Conservation (phyloP, 257 asterid species). For the Scutellaria galericulata region DNA sequence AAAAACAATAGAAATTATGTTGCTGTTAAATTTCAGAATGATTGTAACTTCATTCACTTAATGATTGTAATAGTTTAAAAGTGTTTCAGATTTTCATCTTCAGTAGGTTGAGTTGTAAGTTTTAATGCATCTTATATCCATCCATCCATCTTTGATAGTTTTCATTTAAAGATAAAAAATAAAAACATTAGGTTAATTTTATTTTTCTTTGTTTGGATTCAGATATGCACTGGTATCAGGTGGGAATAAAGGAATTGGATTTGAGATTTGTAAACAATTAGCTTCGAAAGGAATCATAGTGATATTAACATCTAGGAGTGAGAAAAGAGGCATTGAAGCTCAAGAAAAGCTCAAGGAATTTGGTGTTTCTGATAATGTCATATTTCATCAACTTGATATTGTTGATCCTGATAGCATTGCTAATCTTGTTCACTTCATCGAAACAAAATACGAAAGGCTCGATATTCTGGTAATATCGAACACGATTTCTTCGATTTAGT, state of each 20-base stretch:
- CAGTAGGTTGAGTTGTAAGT: too few relatives aligned
- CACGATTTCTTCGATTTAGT: not conserved
- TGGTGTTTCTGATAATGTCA: slow-evolving; percentile 33
- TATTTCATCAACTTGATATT: slow-evolving; percentile 57
- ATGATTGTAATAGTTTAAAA: too few relatives aligned
- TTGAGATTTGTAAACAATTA: slow-evolving; percentile 49
- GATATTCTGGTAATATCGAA: slow-evolving; percentile 51
- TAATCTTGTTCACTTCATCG: slow-evolving; percentile 42
- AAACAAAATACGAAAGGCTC: slow-evolving; percentile 40
- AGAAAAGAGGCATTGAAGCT: slow-evolving; percentile 53
- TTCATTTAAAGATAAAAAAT: too few relatives aligned
- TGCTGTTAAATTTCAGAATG: too few relatives aligned
- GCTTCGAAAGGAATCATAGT: slow-evolving; percentile 50
- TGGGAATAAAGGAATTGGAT: slow-evolving; percentile 61
- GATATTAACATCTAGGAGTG: slow-evolving; percentile 51
- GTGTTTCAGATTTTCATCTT: too few relatives aligned
- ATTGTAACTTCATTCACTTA: too few relatives aligned
- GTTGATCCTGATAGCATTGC: slow-evolving; percentile 39
- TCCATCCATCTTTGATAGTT: too few relatives aligned
- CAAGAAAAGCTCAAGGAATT: slow-evolving; percentile 39
- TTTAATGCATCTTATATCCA: too few relatives aligned
- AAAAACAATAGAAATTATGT: too few relatives aligned
- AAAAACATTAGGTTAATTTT: not conserved
- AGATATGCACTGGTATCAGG: slow-evolving; percentile 59
- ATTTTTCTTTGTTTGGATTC: not conserved